Base-by-base conservation (phyloP, 495 filamentous ascomycete species). In the Aspergillus campestris region DNA sequence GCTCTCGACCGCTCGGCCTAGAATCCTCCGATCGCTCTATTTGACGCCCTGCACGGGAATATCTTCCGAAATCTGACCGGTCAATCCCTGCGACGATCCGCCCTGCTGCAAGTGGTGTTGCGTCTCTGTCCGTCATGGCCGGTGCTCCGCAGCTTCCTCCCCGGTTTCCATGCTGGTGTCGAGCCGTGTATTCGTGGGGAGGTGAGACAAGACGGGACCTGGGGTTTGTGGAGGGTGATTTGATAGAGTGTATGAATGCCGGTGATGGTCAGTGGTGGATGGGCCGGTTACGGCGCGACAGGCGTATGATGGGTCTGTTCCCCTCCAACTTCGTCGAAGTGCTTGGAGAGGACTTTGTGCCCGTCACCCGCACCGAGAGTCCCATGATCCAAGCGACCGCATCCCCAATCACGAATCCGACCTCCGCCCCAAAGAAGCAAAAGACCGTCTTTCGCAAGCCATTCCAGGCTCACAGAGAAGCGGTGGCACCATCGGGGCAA, bases 191-290 rank as follows among this genome's bases (percentile, higher is more conserved):
- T 61, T 96, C 90, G 32, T 98, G 87, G 86, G 89, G 90, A 58
- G 92, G 91, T 74, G 92, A 98, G 79, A 90, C 86, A 3, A 94
- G 91, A 66, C 80, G 82, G 53, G 92, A 98, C 59, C 73, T 98
- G 43, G 92, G 92, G 13, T 97, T 98, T 63, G 82, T 97, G 49
- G 94, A 98, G 62, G 92, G 94, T 36, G 92, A 98, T 66, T 69
- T 97, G 48, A 98, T 98, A 59, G 92, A 98, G 78, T 95, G 89
- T 60, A 73, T 98, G 13, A 98, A 97, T 63, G 92, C 92, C 3
- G 92, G 92, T 42, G 92, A 98, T 67, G 94, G 94, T 27, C 86
- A 85, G 42, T 98, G 92, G 94, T 98, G 92, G 92, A 95, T 87
- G 69, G 92, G 92, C 24, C 80, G 91, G 38, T 60, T 97, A 58